Evolutionary conservation across 768 basidiomycete species (phyloP), one percentile per base, ranked within the genome.

Genomic region (Panellus pusillus): DNA sequence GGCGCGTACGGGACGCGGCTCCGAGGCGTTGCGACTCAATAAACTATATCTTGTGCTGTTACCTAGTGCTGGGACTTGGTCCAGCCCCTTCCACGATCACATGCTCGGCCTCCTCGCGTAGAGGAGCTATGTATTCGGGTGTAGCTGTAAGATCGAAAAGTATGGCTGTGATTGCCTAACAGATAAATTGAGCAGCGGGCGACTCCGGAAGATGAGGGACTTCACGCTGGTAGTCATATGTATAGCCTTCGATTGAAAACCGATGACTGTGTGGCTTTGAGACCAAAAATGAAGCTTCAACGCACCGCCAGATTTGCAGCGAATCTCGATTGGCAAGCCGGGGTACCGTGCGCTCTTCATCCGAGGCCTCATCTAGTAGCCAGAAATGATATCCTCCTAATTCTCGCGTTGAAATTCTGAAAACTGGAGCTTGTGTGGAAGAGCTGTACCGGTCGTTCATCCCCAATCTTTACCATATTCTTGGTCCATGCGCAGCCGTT

Each of bases 271-370:
- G 12, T n/a, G 4, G 14, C 14, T 41, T 9, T 45, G 37, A 28
- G 13, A 46, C 35, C 2, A 20, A 13, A 27, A 43, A 49, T 17
- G 13, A 27, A 13, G 42, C 12, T 6, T 20, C 8, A 24, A 73
- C 32, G 57, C 9, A 69, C 65, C 0, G 72, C 70, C 46, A 77
- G 70, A 51, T 77, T 73, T 35, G 75, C 48, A 29, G 67, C 57
- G 66, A 2, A 77, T 47, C 7, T n/a, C 68, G 65, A 19, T 56
- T 58, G 1, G 62, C 61, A 11, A 76, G 53, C 6, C 65, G 61
- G 4, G 61, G 47, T 0, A 66, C 45, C 6, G 65, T 68, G 24
- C 61, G 57, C 14, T 69, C 59, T 14, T 65, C 62, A 6, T 55
- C 51, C 4, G 49, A 53, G 7, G 66, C 66, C 1, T 60, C 63